Base-by-base conservation (phyloP, 2,329 filamentous ascomycete species). In the Aspergillus clavatus region DNA sequence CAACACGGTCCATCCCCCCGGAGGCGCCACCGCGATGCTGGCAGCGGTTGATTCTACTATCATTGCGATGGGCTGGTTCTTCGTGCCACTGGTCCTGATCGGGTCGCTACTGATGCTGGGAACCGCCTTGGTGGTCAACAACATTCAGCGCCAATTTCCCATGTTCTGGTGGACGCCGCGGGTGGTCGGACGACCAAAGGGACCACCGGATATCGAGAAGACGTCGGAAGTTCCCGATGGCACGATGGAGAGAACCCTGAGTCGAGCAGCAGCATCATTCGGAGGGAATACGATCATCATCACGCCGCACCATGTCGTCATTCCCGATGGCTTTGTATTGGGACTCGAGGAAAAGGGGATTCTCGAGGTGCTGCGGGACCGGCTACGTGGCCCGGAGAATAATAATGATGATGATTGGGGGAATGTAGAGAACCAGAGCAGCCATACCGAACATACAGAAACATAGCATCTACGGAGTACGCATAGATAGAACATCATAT, bases 11-110 rank as follows among this genome's bases (percentile, higher is more conserved):
- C 63, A 66, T 36, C 62, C 62, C 5, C 63, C 63, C 33, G 62
- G 62, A n/a, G 63, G 61, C 27, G 63, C 62, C 6, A 65, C 62
- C 7, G 63, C 58, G 12, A 46, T 66, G 22, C 59, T 64, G 12
- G 60, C 62, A 0, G 60, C 62, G 8, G 59, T 58, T 3, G 50
- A 58, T 28, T 27, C 53, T 12, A 50, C 60, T 7, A 47, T 66
- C 35, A 61, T 59, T 50, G 40, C 40, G 0, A 54, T 65, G 7
- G 65, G 62, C 2, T 66, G 62, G 62, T 61, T 61, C 29, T 65
- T 47, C 22, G 40, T 66, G 31, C 62, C 63, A 5, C 53, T 63
- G 1, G 50, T 65, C 1, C 50, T 65, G 11, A 42, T 63, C 7
- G 65, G 62, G 8, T 64, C 62, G 0, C 45, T 54, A 1, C 41